These are phyloP conservation scores for Petasospora fabianii DNA, from an alignment of 1,139 yeast genomes.

Conservation along the genomic window DNA sequence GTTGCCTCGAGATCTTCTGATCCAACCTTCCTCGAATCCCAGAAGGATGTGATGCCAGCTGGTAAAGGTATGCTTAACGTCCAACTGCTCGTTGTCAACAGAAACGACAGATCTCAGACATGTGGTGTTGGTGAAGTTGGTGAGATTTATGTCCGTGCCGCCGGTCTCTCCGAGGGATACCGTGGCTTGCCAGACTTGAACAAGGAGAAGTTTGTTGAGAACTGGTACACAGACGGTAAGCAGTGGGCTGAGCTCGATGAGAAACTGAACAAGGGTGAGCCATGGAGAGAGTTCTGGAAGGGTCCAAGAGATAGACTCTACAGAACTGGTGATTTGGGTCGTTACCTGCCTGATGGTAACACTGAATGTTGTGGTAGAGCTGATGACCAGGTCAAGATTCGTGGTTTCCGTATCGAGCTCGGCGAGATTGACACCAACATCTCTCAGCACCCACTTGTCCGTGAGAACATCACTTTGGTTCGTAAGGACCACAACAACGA, in stretches of 20 bases:
- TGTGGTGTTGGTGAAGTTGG: conserved; percentile 99
- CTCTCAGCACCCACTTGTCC: conserved; percentile 85
- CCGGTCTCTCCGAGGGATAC: conserved; percentile 95
- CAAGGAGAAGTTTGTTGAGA: conserved; percentile 78
- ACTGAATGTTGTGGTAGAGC: conserved; percentile 99
- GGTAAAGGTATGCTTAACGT: conserved; percentile 97
- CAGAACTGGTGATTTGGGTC: conserved; percentile 96
- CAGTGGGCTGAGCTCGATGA: conserved; percentile 60
- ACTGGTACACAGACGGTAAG: conserved; percentile 74
- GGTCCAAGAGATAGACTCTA: conserved; percentile 96
- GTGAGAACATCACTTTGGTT: conserved; percentile 92
- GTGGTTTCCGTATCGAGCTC: conserved; percentile 96
- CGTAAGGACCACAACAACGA: conserved; percentile 91
- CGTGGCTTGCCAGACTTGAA: conserved; percentile 87
- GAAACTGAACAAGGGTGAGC: conserved; percentile 37
- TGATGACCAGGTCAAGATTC: conserved; percentile 96
- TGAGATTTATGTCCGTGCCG: conserved; percentile 97
- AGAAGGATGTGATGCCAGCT: conserved; percentile 97
- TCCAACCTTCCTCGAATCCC: conserved; percentile 70
- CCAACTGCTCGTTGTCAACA: conserved; percentile 87
- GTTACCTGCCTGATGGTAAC: conserved; percentile 94
- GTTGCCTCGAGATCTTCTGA: conserved; percentile 71
- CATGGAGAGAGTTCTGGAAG: conserved; percentile 80
- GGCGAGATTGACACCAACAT: conserved; percentile 98
- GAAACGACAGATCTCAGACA: conserved; percentile 79